Evolutionary conservation across 2,329 filamentous ascomycete genomes (phyloP).

Genomic region (Orbilia brochopaga): DNA sequence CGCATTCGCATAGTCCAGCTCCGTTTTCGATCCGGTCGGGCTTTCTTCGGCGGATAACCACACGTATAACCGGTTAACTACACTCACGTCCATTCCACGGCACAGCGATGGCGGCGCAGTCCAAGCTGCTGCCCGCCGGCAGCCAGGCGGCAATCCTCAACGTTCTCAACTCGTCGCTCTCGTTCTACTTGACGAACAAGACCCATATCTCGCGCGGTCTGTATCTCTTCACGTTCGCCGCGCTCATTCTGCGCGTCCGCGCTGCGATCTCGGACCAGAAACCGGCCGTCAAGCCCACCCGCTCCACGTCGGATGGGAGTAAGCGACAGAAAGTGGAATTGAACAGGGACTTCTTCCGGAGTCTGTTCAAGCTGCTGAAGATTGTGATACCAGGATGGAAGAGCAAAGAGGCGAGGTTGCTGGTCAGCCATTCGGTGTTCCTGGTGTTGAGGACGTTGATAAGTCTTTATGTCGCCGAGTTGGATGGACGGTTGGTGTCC

Average conservation of each 20-base stretch:
- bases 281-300: conserved; percentile 59
- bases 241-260: conserved; percentile 83
- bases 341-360: conserved; percentile 84
- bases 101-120: conserved; percentile 72
- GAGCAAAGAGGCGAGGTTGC: conserved; percentile 82
- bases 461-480: conserved; percentile 91
- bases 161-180: conserved; percentile 70
- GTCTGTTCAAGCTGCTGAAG: conserved; percentile 75
- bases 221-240: conserved; percentile 80
- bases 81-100: conserved; percentile 2
- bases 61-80: conserved; percentile 4
- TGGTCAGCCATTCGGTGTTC: conserved; percentile 92
- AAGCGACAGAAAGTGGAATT: conserved; percentile 83
- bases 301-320: conserved; percentile 56
- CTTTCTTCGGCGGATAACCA: neutral
- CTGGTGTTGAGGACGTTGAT: conserved; percentile 88
- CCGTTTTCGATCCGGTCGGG: neutral
- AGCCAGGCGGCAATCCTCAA: conserved; percentile 64
- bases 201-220: conserved; percentile 81
- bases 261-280: conserved; percentile 93
- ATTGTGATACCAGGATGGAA: conserved; percentile 91
- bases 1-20: conserved; percentile 24
- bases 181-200: conserved; percentile 78
- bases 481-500: conserved; percentile 93
- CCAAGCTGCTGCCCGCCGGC: conserved; percentile 67